phyloP scores from a whole-genome alignment of 495 filamentous ascomycete genomes.

The Podospora pseudocomata region DNA sequence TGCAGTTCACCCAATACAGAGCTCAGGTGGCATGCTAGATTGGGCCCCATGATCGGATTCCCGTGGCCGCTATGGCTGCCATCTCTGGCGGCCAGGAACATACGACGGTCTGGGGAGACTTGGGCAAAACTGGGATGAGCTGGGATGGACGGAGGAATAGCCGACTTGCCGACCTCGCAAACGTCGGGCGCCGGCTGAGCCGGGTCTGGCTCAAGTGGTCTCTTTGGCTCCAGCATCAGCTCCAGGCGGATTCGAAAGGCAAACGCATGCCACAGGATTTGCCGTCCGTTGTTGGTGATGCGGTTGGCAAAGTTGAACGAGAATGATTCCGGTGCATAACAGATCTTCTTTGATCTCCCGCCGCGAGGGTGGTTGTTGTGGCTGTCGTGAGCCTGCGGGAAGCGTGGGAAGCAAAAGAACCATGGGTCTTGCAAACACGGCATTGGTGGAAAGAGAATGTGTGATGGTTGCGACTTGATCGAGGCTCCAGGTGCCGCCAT shows the following conservation, averaged over 20 bases:
- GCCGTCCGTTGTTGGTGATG: background rate
- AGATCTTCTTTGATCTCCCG: conserved; percentile 11
- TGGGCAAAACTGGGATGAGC: conserved; percentile 6
- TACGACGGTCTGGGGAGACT: background rate
- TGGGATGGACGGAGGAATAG: conserved; percentile 4
- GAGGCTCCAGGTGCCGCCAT: background rate
- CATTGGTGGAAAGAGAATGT: background rate
- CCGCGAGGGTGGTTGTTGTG: conserved; percentile 1
- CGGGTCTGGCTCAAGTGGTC: background rate
- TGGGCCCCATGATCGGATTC: background rate
- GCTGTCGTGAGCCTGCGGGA: background rate
- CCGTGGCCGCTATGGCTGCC: background rate
- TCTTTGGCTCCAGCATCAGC: background rate
- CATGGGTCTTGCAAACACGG: no score
- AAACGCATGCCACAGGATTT: background rate
- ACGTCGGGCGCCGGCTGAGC: background rate
- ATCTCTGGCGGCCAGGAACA: background rate
- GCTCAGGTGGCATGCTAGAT: conserved; percentile 4
- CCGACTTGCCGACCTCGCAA: conserved; percentile 2
- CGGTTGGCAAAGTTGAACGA: background rate
- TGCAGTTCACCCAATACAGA: conserved; percentile 22
- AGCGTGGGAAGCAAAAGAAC: background rate
- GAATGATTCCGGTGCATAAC: conserved; percentile 2
- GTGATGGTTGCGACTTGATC: background rate
- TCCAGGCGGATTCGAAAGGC: background rate